Evolutionary conservation across 768 basidiomycete species (phyloP).

Genomic region (Leccinum uliginosum): DNA sequence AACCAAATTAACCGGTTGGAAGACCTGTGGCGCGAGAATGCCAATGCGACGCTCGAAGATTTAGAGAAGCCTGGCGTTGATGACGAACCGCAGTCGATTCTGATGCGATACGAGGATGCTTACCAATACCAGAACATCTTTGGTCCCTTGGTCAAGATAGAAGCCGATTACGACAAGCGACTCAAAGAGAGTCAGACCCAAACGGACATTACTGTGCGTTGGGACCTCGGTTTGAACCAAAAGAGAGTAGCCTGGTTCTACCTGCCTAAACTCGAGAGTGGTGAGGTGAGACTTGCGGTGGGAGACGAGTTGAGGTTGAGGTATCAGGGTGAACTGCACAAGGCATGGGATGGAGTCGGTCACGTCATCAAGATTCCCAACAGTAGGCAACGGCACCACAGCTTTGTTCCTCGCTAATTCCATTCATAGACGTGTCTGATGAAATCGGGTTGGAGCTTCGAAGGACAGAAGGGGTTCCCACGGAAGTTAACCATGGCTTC

Average conservation of each 20-base stretch:
- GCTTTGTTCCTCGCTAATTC: slow-evolving; percentile 6
- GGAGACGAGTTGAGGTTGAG: slow-evolving; percentile 92
- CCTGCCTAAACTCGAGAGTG: slow-evolving; percentile 95
- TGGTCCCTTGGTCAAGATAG: slow-evolving; percentile 98
- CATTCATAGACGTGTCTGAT: slow-evolving; percentile 83
- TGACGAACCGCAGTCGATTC: slow-evolving; percentile 92
- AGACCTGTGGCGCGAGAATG: slow-evolving; percentile 96
- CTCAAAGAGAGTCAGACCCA: slow-evolving; percentile 99
- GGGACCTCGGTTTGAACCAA: slow-evolving; percentile 98
- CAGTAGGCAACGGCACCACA: slow-evolving; percentile 51
- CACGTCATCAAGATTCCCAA: slow-evolving; percentile 99
- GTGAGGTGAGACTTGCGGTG: slow-evolving; percentile 93
- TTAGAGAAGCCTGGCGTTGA: slow-evolving; percentile 97
- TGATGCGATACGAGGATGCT: slow-evolving; percentile 93
- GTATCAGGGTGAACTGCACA: slow-evolving; percentile 85
- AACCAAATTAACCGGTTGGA: slow-evolving; percentile 96
- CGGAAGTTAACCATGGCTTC: slow-evolving; percentile 91
- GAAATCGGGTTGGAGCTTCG: slow-evolving; percentile 94
- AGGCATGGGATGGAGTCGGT: slow-evolving; percentile 95
- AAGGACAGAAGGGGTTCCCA: slow-evolving; percentile 87
- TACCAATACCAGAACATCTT: slow-evolving; percentile 99
- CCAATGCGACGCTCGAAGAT: slow-evolving; percentile 91
- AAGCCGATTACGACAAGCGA: slow-evolving; percentile 97
- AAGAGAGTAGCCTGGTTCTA: slow-evolving; percentile 99
- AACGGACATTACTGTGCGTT: slow-evolving; percentile 91